Evolutionary conservation across 768 basidiomycete species (phyloP), one percentile per base, ranked within the genome.

Genomic region (Hygrophorus russula): DNA sequence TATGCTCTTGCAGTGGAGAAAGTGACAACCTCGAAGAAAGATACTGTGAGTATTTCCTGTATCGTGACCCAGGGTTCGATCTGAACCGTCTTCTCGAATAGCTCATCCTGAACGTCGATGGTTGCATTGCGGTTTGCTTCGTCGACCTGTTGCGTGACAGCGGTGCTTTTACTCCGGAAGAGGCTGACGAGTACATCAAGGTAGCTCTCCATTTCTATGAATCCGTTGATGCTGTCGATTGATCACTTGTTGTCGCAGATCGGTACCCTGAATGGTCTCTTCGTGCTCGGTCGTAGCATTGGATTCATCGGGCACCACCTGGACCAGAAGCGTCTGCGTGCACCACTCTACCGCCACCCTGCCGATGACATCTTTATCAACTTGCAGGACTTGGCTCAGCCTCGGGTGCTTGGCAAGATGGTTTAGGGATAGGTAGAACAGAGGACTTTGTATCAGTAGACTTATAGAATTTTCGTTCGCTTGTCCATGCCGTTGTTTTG

Each of bases 171-270:
- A 89, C 85, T 1, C 73, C 82, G 9, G 93, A 98, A 46, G 94
- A 97, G 65, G 93, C 92, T 5, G 84, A 92, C 44, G 94, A 98
- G 65, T 98, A 97, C 72, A 90, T 90, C 70, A 92, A 88, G 69
- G 71, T 12, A 12, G 31, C n/a, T 1, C 10, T 45, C n/a, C 38
- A 32, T 41, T 46, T 41, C 3, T 6, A 34, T 15, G 28, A 19
- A 11, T 11, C 17, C 12, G 29, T 13, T 32, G 7, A 2, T 17
- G 13, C 17, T 19, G 31, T 24, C 46, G 28, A 34, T 44, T 44
- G 41, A 36, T 51, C 34, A 37, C 14, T 30, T 17, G 36, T 14
- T 35, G 19, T 20, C 17, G 12, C 42, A 70, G 76, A 92, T 92
- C 49, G 91, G 91, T 42, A 86, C 87, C 2, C 76, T 99, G 45